These are phyloP conservation scores for Microglena sp. DNA, from an alignment of 139 green algal genomes.

Conservation along the genomic window DNA sequence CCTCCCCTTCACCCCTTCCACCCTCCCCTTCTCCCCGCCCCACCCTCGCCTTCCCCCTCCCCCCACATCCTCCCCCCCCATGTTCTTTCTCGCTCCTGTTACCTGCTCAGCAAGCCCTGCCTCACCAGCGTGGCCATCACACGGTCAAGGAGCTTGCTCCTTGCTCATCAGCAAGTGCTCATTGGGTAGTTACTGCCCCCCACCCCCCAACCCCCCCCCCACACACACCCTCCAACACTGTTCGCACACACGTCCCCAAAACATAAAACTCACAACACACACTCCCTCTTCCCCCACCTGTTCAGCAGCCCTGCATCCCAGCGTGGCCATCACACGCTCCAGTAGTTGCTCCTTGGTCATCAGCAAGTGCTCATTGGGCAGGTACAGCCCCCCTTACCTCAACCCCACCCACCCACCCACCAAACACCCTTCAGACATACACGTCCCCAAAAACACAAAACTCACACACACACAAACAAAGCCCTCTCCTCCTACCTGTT, in stretches of 20 bases:
- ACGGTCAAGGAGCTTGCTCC: conserved; percentile 86
- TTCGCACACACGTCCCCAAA: background rate
- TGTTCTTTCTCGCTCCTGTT: too few species aligned
- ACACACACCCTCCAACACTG: too few species aligned
- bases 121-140: conserved; percentile 92
- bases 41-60: too few species aligned
- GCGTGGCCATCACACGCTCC: conserved; percentile 78
- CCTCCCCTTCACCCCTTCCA: too few species aligned
- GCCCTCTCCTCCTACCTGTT: too few species aligned
- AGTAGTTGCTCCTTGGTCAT: conserved; percentile 56
- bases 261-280: background rate
- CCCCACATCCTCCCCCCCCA: too few species aligned
- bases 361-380: conserved; percentile 87
- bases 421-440: too few species aligned
- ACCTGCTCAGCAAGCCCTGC: conserved; percentile 88
- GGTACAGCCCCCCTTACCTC: too few species aligned
- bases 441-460: too few species aligned
- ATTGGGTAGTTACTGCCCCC: conserved; percentile 99
- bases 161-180: conserved; percentile 95
- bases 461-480: background rate
- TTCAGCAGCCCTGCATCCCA: conserved; percentile 79
- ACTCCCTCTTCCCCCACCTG: conserved; percentile 17
- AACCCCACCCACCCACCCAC: too few species aligned
- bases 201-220: too few species aligned
- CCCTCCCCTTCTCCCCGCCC: too few species aligned